Conservation (phyloP, 352 stramenopile genomes). For the Globisporangium rhizosaccharum region DNA sequence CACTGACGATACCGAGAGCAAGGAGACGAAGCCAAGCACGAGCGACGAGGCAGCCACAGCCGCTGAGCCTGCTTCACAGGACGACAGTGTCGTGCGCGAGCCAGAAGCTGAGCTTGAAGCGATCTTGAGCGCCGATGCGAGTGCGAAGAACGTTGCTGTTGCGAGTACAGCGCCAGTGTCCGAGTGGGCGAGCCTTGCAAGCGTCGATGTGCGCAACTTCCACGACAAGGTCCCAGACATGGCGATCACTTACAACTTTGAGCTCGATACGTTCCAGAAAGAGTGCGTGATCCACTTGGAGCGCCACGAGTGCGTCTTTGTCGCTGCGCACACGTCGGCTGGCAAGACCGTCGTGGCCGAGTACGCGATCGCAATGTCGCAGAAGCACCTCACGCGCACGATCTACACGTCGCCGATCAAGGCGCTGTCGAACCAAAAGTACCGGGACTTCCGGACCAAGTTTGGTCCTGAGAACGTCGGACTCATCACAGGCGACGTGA, state of each 20-base stretch:
- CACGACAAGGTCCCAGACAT: conserved; percentile 78
- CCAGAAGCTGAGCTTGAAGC: conserved; percentile 50
- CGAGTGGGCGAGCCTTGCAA: conserved; percentile 71
- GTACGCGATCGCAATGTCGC: conserved; percentile 95
- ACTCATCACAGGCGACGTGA: conserved; percentile 97
- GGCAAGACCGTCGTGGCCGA: conserved; percentile 98
- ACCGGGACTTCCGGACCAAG: conserved; percentile 94
- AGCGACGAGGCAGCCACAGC: neutral
- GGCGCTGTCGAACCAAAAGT: conserved; percentile 98
- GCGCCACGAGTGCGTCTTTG: conserved; percentile 92
- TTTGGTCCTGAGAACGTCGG: conserved; percentile 94
- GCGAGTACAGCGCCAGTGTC: conserved; percentile 14
- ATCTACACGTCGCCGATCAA: conserved; percentile 99
- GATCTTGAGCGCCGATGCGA: conserved; percentile 21
- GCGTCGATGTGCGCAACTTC: conserved; percentile 78
- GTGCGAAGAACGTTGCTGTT: neutral
- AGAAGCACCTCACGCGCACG: conserved; percentile 87
- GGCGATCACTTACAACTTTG: conserved; percentile 77
- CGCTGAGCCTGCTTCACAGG: neutral
- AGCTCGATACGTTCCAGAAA: conserved; percentile 97
- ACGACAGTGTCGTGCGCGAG: conserved; percentile 15
- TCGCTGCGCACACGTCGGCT: conserved; percentile 95
- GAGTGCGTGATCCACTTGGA: conserved; percentile 94
- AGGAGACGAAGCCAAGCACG: conserved; percentile 5
- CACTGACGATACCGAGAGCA: neutral